Conservation (phyloP, 495 filamentous ascomycete genomes). For the Lophium mytilinum region DNA sequence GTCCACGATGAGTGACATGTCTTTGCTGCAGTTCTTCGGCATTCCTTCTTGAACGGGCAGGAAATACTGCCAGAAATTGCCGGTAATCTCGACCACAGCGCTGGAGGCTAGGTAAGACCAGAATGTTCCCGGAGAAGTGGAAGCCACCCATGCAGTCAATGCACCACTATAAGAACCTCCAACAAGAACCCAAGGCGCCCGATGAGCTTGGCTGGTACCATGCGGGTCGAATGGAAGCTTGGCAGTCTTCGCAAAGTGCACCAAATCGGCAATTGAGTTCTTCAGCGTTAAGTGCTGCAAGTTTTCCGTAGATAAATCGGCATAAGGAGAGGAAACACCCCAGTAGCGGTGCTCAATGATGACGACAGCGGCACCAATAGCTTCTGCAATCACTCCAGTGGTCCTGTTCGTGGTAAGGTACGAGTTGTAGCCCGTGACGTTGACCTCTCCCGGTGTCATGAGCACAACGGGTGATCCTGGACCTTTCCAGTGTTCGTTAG, state of each 20-base stretch:
- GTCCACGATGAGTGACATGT: slow-evolving; percentile 48
- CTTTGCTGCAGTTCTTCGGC: slow-evolving; percentile 55
- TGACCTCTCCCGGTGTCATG: slow-evolving; percentile 52
- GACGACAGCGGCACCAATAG: slow-evolving; percentile 48
- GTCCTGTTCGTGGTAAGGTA: slow-evolving; percentile 45
- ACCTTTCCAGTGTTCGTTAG: slow-evolving; percentile 42
- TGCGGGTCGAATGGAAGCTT: slow-evolving; percentile 49
- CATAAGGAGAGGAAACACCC: slow-evolving; percentile 54
- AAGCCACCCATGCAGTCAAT: slow-evolving; percentile 54
- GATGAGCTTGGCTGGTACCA: slow-evolving; percentile 43
- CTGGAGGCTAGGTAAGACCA: slow-evolving; percentile 45
- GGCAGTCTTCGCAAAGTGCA: slow-evolving; percentile 54
- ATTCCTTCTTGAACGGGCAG: slow-evolving; percentile 53
- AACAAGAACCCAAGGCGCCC: slow-evolving; percentile 55
- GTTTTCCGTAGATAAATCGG: slow-evolving; percentile 45
- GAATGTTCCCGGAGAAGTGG: slow-evolving; percentile 52
- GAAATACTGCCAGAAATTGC: slow-evolving; percentile 62
- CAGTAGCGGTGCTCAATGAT: slow-evolving; percentile 57
- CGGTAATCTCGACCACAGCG: slow-evolving; percentile 55
- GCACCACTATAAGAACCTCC: slow-evolving; percentile 62
- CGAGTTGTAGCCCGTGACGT: slow-evolving; percentile 41
- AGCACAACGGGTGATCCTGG: slow-evolving; percentile 50
- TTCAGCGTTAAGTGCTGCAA: slow-evolving; percentile 55
- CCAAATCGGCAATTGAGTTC: slow-evolving; percentile 53
- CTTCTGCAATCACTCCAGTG: slow-evolving; percentile 45